Evolutionary conservation across 2,329 filamentous ascomycete genomes (phyloP), one percentile per base, ranked within the genome.

Genomic region (Lecanosticta acicola): DNA sequence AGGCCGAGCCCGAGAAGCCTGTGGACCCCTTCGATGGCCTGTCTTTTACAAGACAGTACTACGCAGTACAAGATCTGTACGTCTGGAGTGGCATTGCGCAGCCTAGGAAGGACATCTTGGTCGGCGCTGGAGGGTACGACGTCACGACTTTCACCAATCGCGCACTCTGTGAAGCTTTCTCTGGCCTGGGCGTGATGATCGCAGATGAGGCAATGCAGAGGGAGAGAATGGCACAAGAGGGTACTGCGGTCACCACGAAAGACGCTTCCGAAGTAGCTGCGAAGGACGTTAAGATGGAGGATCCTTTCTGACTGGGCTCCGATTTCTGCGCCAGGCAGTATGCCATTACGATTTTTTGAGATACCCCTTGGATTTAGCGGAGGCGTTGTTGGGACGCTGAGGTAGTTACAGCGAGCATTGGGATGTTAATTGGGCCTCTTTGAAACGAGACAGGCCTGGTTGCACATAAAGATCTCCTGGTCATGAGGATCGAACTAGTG

Each of bases 21-120:
- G 96, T 94, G 69, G 89, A 96, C 70, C 85, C 91, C 0, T 95
- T 93, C 63, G 88, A 81, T 32, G 93, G 88, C 1, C 70, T 90
- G 50, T 69, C 78, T 38, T 78, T 90, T 41, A 74, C 74, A 8
- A 62, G 62, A 18, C 79, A 81, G 56, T 84, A 90, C 57, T 91
- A 87, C 61, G 72, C 76, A 8, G 61, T 94, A 32, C 78, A 82
- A 53, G 76, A 79, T 40, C 71, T 76, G 34, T 95, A 96, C 66
- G 78, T 82, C 34, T 88, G 86, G 62, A 78, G 84, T 38, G 88
- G 83, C 74, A 72, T 94, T 43, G 81, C 85, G 36, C 72, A 73
- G 18, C 77, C 82, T 24, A 78, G 82, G 46, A 78, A 78, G 33
- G 83, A 90, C 61, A 69, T 76, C 2, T 74, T 77, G 36, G 81